Evolutionary conservation across 2,329 filamentous ascomycete species (phyloP), one percentile per base, ranked within the genome.

Genomic region (Xylaria arbuscula): DNA sequence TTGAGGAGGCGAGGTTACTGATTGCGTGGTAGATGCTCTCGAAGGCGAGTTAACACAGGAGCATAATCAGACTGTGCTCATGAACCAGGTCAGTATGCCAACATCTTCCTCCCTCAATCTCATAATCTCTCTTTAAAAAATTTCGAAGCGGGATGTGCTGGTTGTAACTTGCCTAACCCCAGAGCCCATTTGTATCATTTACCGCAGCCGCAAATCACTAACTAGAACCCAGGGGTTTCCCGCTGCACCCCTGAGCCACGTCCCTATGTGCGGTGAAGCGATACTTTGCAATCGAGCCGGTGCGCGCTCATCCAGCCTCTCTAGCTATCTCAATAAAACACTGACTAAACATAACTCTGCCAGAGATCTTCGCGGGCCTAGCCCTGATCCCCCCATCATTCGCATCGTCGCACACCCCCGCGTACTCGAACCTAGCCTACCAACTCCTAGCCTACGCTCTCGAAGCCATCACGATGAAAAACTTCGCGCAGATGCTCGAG

Each of bases 401-500:
- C 53, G 59, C 64, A 3, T 73, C 76, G 7, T 72, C 71, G 8
- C 69, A 70, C 32, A 77, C 74, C 3, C 66, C 74, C 1, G 75
- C 69, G 6, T 77, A 77, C 58, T 76, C 73, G 15, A 77, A 77
- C 24, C 64, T 74, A 28, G 76, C 69, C 1, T 77, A 76, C 54
- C 73, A 76, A 24, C 72, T 77, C 54, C 67, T 77, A 10, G 71
- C 74, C 0, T 77, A 77, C 56, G 76, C 76, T n/a, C 76, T 77
- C 50, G 74, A 77, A 60, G 61, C 64, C 24, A 76, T 77, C 38
- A 72, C 72, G 8, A 50, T 61, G 24, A 74, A 69, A 64, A 36
- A 15, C 3, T 76, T 73, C 64, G 51, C 69, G 13, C 42, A 68
- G 1, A 77, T 77, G 74, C 40, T 77, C 1, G 67, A 76, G 57